These are phyloP conservation scores for Diplosphaera chodatii DNA, from an alignment of 139 green algal genomes.

Conservation along the genomic window DNA sequence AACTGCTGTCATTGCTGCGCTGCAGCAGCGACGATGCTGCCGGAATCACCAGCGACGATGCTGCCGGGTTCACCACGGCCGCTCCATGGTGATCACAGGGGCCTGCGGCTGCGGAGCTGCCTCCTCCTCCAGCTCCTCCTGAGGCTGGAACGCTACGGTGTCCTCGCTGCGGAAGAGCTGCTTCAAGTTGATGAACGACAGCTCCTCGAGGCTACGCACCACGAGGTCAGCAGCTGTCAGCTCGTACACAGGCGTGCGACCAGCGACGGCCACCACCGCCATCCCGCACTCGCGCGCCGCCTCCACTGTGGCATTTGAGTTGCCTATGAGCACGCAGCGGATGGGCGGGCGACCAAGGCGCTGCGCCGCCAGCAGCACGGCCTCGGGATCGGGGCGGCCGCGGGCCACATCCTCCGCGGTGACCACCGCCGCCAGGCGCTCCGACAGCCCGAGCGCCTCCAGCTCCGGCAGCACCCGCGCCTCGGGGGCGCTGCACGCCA, in stretches of 20 bases:
- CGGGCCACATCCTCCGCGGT: conserved; percentile 70
- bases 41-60: too few relatives aligned
- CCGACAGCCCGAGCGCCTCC: conserved; percentile 40
- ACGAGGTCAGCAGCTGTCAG: conserved; percentile 83
- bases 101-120: neutral
- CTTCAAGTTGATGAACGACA: conserved; percentile 92
- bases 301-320: conserved; percentile 49
- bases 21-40: too few relatives aligned
- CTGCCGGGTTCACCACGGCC: neutral
- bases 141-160: conserved; percentile 16
- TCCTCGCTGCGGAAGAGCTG: conserved; percentile 80
- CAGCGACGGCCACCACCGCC: conserved; percentile 78
- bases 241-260: conserved; percentile 77
- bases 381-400: conserved; percentile 67
- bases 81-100: neutral
- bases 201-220: conserved; percentile 65
- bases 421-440: conserved; percentile 69
- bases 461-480: conserved; percentile 34
- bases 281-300: conserved; percentile 89
- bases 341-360: conserved; percentile 73
- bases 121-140: neutral
- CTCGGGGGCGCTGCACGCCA: conserved; percentile 62
- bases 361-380: conserved; percentile 66
- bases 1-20: too few relatives aligned
- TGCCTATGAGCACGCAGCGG: conserved; percentile 82